Base-by-base conservation (phyloP, 192 early-diverging fungal genomes). In the Mortierella antarctica region DNA sequence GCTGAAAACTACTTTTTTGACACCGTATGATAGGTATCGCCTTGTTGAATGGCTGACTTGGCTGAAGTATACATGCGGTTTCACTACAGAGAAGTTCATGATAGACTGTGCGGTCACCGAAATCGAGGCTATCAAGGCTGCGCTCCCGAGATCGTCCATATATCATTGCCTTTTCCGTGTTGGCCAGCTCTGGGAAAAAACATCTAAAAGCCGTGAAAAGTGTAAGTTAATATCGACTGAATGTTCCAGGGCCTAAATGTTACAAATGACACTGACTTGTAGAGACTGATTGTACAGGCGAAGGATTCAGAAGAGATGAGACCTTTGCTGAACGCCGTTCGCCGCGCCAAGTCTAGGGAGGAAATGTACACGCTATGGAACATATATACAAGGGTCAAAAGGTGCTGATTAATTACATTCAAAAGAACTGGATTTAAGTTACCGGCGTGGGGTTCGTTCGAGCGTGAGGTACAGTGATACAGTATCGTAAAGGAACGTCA, bases 321-420 rank as follows among this genome's bases (percentile, higher is more conserved):
- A 45, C 64, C 64, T 41, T 53, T 66, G 42, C 40, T 66, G 51
- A 66, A 66, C 51, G 39, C 52, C 12, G 63, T 65, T 54, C 40
- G 63, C 63, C 52, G 21, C 52, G 63, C 63, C 50, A 52, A 52
- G 41, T 65, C 49, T 12, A 53, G 54, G 4, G 65, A 57, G 65
- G 20, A 57, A 55, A 53, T 57, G 65, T 55, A 67, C 42, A 48
- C 55, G 48, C 65, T 67, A 42, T 67, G 54, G 65, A 57, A 42
- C 3, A 67, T 21, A 23, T 67, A 45, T 67, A 67, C 46, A 47
- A 42, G 55, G 54, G 41, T 23, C 54, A 53, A 57, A 48, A 53
- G 44, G 56, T n/a, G 47, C 11, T 67, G 65, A 67, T 57, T 45
- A 57, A 67, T 55, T 66, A 66, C 31, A 66, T 65, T 65, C 62